Evolutionary conservation across 2,329 filamentous ascomycete species (phyloP).

Genomic region (Curvularia spicifera): DNA sequence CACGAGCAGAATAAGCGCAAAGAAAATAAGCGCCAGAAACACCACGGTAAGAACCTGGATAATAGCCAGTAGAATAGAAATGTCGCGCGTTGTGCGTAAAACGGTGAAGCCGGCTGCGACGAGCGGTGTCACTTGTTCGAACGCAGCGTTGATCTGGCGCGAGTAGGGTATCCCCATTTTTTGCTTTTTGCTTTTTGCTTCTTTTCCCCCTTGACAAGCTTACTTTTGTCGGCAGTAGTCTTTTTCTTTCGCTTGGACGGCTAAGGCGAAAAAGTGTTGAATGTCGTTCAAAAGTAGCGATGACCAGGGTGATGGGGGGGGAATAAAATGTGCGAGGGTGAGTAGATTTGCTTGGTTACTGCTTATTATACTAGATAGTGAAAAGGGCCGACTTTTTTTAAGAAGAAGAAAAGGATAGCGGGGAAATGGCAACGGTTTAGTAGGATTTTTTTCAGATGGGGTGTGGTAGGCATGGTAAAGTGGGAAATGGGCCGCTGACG

Average conservation of each 20-base stretch:
- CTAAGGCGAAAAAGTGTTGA: too few species aligned
- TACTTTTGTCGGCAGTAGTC: too few species aligned
- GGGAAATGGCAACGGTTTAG: neutral
- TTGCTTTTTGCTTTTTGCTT: neutral
- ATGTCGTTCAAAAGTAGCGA: too few species aligned
- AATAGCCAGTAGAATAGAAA: constrained; percentile 55
- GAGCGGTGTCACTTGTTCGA: constrained; percentile 61
- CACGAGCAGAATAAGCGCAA: constrained; percentile 50
- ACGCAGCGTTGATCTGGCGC: constrained; percentile 59
- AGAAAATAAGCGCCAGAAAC: constrained; percentile 51
- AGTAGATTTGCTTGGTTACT: neutral
- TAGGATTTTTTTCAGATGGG: constrained; percentile 1
- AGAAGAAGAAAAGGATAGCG: neutral
- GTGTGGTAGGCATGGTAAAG: neutral
- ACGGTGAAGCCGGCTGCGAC: constrained; percentile 58
- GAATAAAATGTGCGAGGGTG: neutral
- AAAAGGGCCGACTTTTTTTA: neutral
- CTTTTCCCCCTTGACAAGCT: neutral
- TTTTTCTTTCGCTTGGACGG: too few species aligned
- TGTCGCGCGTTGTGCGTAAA: constrained; percentile 58
- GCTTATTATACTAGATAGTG: neutral
- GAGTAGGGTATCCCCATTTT: constrained; percentile 61
- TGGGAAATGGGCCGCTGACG: constrained; percentile 23
- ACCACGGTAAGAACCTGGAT: constrained; percentile 57
- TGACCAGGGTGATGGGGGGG: too few species aligned